A percentile compares a stretch with the other conserved stretches of the same genome.
Conservation (phyloP, 78 protist species). For the Acrasis kona region DNA sequence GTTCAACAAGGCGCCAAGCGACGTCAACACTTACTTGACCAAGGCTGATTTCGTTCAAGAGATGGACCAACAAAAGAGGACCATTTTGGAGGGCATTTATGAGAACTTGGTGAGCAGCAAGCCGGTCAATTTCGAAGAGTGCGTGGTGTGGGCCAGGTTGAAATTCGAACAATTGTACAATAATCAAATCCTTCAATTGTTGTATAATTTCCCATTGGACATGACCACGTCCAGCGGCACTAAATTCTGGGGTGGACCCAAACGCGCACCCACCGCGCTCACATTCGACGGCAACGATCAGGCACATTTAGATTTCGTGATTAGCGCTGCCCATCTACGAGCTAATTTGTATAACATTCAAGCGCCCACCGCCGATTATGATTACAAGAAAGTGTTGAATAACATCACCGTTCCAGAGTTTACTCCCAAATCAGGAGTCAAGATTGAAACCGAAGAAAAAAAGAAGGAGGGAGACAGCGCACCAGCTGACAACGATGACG, state of each 20-base stretch:
- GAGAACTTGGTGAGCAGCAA: conserved; percentile 21
- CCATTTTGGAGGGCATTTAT: conserved; percentile 32
- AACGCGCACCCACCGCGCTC: conserved; percentile 60
- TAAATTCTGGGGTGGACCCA: conserved; percentile 41
- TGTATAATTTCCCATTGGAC: conserved; percentile 93
- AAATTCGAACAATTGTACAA: conserved; percentile 75
- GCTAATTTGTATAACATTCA: conserved; percentile 46
- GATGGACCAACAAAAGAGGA: conserved; percentile 15
- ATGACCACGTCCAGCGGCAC: conserved; percentile 49
- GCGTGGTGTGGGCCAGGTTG: conserved; percentile 90
- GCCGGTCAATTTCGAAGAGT: conserved; percentile 75
- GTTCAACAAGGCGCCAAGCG: conserved; percentile 40
- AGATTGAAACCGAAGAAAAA: conserved; percentile 43
- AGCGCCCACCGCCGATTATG: neutral
- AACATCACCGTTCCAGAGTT: conserved; percentile 77
- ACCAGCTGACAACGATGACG: neutral
- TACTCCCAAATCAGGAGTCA: conserved; percentile 59
- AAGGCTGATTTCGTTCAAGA: conserved; percentile 18
- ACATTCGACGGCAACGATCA: conserved; percentile 23
- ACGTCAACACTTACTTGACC: conserved; percentile 62
- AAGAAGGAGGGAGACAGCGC: conserved; percentile 21
- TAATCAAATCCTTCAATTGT: conserved; percentile 76
- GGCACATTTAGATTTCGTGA: conserved; percentile 45
- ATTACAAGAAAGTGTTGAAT: conserved; percentile 1
- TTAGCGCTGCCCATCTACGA: conserved; percentile 58